Evolutionary conservation across 192 early-diverging fungal species (phyloP), one percentile per base, ranked within the genome.

Genomic region (Lobosporangium transversale): DNA sequence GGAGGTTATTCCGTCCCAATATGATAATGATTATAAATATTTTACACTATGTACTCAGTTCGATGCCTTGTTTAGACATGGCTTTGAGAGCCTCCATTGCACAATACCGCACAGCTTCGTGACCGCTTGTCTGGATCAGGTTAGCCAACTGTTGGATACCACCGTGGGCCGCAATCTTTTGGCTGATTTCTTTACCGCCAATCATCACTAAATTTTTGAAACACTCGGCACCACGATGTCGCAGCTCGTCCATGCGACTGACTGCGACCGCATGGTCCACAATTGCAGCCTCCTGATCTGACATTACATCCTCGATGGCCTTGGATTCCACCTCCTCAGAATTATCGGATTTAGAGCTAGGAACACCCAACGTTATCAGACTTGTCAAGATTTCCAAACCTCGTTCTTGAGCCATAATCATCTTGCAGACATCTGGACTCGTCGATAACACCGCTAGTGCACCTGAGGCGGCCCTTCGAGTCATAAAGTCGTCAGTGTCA

Each of bases 401-500:
- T 11, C 76, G 66, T 53, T 87, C 82, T 45, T 90, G 83, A 8
- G 70, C 70, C 20, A 86, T 49, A 21, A 94, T 81, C 80, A 88
- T 79, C 18, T 79, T 62, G 68, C 87, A 89, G 17, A 84, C 86
- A 49, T 82, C 80, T 15, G 78, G 69, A 59, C 78, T 79, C 1
- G 79, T 81, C 3, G 88, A 86, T 37, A 98, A 79, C 21, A 98
- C 91, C 1, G 95, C 97, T 45, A 98, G 60, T 3, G 91, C 88
- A 11, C 97, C 97, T 14, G 89, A 85, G 1, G 95, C 94, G 0
- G 97, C 97, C 21, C 94, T 83, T 23, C 90, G 73, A 7, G 95
- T 97, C 26, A 82, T 86, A 42, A 87, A 83, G 60, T 98, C 95
- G 11, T 97, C 95, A n/a, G 87, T 85, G 47, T 97, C 94, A 7